Evolutionary conservation across 2,329 filamentous ascomycete species (phyloP), one percentile per base, ranked within the genome.

Genomic region (Cladosporium sp.): DNA sequence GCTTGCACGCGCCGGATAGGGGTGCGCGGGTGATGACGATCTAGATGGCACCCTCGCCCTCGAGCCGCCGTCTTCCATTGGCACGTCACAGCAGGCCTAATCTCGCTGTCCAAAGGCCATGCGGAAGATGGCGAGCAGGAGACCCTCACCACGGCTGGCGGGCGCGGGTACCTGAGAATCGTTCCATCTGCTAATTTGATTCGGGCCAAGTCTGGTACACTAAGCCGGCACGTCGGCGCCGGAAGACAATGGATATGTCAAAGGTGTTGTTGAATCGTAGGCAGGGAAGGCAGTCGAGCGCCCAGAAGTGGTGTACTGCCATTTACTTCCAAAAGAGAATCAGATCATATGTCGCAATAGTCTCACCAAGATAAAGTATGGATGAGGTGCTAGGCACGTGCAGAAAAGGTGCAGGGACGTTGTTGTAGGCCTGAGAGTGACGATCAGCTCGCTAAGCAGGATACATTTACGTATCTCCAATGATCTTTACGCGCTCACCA

Each of bases 111-210:
- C 40, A 46, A 16, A 46, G n/a, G 40, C n/a, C 40, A 10, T 46
- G 40, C 40, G 40, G n/a, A 23, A 46, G 40, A 46, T 46, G n/a
- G 40, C 40, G 40, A 23, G n/a, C 40, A 46, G 18, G 40, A 46
- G 40, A 46, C 40, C n/a, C 40, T 21, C 40, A 21, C n/a, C 40
- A 46, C 40, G 40, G 40, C n/a, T 23, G 40, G 21, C n/a, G 21
- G 52, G 52, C 11, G 31, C 52, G 52, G 52, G 52, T 55, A 55
- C 52, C 52, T 55, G 52, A 55, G 28, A 55, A 29, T 55, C 31
- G 29, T 55, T 55, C 52, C 52, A 31, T 55, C 28, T 29, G 28
- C 52, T 31, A 55, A 55, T 29, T 55, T 26, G 26, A 31, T 55
- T 12, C 52, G 28, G 28, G 18, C 16, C 52, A 55, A 21, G 18